These are phyloP conservation scores for Candolleomyces eurysporus DNA, from an alignment of 768 basidiomycete species.

Conservation along the genomic window DNA sequence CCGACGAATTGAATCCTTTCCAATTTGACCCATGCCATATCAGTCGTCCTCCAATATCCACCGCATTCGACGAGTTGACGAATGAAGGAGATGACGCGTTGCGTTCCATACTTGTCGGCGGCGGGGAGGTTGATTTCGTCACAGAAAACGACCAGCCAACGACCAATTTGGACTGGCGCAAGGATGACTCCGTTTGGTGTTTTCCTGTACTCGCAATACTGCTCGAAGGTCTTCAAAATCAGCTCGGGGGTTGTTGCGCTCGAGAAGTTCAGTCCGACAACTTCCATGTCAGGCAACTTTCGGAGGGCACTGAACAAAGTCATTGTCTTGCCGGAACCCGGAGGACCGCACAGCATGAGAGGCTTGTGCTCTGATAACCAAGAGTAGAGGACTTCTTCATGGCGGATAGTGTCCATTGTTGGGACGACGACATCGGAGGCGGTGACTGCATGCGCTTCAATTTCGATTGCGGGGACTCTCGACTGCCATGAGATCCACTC, in stretches of 20 bases:
- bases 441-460: slow-evolving; percentile 94
- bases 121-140: slow-evolving; percentile 99
- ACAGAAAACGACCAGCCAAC: slow-evolving; percentile 99
- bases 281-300: slow-evolving; percentile 98
- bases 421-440: slow-evolving; percentile 97
- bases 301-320: slow-evolving; percentile 96
- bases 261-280: slow-evolving; percentile 98
- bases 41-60: slow-evolving; percentile 91
- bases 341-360: slow-evolving; percentile 96
- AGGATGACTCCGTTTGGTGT: slow-evolving; percentile 98
- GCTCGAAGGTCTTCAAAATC: slow-evolving; percentile 98
- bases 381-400: slow-evolving; percentile 97
- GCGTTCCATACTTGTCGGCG: slow-evolving; percentile 96
- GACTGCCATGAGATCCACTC: slow-evolving; percentile 94
- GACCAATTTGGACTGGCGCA: slow-evolving; percentile 90
- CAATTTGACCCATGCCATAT: slow-evolving; percentile 96
- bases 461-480: slow-evolving; percentile 91
- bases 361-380: slow-evolving; percentile 99
- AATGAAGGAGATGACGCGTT: slow-evolving; percentile 97
- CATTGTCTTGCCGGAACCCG: slow-evolving; percentile 99
- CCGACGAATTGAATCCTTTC: slow-evolving; percentile 99
- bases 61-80: slow-evolving; percentile 93
- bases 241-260: slow-evolving; percentile 98
- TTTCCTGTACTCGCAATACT: slow-evolving; percentile 98
- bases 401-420: slow-evolving; percentile 96